These are phyloP conservation scores for Ustilago shanxiensis DNA, from an alignment of 1,284 basidiomycete species.

Conservation along the genomic window DNA sequence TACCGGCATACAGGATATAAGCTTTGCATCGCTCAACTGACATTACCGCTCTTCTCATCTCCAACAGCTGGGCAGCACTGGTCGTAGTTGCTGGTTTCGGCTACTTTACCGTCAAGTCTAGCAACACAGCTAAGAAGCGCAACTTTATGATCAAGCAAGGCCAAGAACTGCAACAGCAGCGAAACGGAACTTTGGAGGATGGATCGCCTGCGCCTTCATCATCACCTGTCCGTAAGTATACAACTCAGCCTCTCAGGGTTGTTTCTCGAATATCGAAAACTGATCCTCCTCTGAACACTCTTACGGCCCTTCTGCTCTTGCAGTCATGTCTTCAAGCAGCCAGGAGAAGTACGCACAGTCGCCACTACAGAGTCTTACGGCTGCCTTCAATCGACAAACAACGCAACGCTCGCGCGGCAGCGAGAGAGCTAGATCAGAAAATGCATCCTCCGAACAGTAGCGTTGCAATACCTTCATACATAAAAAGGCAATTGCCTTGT, in stretches of 20 bases:
- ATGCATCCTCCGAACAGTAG: neutral
- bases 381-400: slow-evolving; percentile 45
- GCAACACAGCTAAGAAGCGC: slow-evolving; percentile 53
- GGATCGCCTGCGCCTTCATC: slow-evolving; percentile 7
- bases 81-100: slow-evolving; percentile 46
- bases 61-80: slow-evolving; percentile 40
- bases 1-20: neutral
- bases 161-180: slow-evolving; percentile 24
- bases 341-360: slow-evolving; percentile 44
- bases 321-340: slow-evolving; percentile 44
- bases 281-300: too few species aligned
- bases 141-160: slow-evolving; percentile 53
- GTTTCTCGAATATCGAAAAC: too few species aligned
- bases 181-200: neutral
- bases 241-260: too few species aligned
- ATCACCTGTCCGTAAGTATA: slow-evolving; percentile 29
- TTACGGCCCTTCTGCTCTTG: neutral
- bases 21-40: neutral
- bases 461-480: neutral
- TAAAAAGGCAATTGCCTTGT: neutral
- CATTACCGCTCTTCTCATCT: neutral
- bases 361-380: slow-evolving; percentile 42
- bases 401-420: slow-evolving; percentile 35
- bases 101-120: slow-evolving; percentile 52
- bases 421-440: neutral